Evolutionary conservation across 2,329 filamentous ascomycete species (phyloP).

Genomic region (Penicillium sp.): DNA sequence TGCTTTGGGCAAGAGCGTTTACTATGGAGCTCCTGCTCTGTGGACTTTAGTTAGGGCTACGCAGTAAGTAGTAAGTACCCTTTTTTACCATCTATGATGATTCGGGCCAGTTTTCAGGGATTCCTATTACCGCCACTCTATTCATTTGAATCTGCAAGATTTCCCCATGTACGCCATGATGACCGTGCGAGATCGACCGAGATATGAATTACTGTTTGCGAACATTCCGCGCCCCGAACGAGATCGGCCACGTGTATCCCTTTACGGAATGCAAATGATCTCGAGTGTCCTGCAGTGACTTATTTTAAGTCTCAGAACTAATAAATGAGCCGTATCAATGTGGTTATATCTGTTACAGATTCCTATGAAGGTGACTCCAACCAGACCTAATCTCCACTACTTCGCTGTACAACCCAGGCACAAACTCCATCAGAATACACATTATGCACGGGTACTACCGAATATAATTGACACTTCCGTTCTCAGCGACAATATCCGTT

Average conservation of each 20-base stretch:
- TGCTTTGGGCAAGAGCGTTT: not conserved
- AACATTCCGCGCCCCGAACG: not conserved
- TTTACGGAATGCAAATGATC: not conserved
- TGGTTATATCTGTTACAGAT: not conserved
- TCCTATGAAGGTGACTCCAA: not conserved
- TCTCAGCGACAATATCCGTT: conserved; percentile 7
- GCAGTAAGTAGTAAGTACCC: not conserved
- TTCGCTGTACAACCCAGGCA: not conserved
- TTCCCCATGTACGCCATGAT: not conserved
- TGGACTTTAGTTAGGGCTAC: not conserved
- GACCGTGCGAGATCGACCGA: not conserved
- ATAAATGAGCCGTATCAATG: not conserved
- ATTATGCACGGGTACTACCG: conserved; percentile 3
- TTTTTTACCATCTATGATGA: not conserved
- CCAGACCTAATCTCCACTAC: not conserved
- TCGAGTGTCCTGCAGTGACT: not conserved
- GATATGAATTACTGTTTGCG: conserved; percentile 3
- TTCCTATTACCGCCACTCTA: not conserved
- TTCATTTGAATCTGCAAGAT: not conserved
- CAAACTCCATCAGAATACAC: not conserved
- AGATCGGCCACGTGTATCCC: conserved; percentile 2
- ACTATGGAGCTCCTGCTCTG: not conserved
- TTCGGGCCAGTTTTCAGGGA: not conserved
- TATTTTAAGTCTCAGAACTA: not conserved
- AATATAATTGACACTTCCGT: conserved; percentile 3